These are phyloP conservation scores for Dioscorea alata DNA, from an alignment of 106 monocot genomes.

Conservation along the genomic window DNA sequence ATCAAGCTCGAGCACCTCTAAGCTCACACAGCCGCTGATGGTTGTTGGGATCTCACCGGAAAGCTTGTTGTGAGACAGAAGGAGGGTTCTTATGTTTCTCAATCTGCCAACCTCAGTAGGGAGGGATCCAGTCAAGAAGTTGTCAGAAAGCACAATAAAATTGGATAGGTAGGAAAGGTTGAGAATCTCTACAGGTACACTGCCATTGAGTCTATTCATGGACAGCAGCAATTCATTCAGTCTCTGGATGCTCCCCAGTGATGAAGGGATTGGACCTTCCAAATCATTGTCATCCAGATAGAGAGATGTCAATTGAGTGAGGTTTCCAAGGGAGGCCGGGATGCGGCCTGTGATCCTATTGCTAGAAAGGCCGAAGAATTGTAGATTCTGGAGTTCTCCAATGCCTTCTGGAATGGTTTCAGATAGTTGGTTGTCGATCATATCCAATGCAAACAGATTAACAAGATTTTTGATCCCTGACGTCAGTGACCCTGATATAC, in stretches of 20 bases:
- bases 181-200: background rate
- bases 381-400: background rate
- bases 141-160: background rate
- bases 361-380: background rate
- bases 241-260: background rate
- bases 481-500: background rate
- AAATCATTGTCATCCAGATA: background rate
- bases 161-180: background rate
- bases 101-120: background rate
- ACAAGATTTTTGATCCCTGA: background rate
- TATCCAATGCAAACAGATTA: background rate
- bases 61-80: background rate
- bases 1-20: background rate
- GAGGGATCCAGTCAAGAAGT: background rate
- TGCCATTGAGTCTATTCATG: background rate
- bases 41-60: background rate
- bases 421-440: background rate
- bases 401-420: background rate
- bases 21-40: background rate
- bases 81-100: background rate
- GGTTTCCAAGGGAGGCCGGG: background rate
- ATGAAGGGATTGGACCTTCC: constrained; percentile 1
- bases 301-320: background rate
- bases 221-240: background rate
- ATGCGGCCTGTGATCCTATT: background rate